Percentiles rank a stretch among this genome's conserved stretches.
Conservation (phyloP, 306 rosid genomes). For the Dalbergia cochinchinensis region DNA sequence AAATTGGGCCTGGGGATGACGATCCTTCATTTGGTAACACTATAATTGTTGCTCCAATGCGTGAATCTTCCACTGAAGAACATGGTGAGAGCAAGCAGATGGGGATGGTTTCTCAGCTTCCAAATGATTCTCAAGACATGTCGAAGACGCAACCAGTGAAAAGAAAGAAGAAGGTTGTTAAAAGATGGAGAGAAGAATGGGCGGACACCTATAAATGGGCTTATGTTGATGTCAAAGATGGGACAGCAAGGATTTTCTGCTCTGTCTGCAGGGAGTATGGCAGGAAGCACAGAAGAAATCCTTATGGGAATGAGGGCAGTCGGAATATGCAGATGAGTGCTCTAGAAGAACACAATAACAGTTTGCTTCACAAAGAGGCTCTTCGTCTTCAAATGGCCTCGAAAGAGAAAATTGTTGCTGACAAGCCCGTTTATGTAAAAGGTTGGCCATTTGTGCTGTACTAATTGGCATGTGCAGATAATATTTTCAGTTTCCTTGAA, state of each 20-base stretch:
- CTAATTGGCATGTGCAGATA: slow-evolving; percentile 16
- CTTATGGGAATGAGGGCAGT: slow-evolving; percentile 98
- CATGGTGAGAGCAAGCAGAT: slow-evolving; percentile 82
- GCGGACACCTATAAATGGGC: slow-evolving; percentile 99
- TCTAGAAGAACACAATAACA: slow-evolving; percentile 93
- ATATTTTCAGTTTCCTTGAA: slow-evolving; percentile 17
- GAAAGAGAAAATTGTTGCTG: slow-evolving; percentile 85
- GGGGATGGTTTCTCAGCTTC: slow-evolving; percentile 83
- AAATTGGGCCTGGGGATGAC: slow-evolving; percentile 97
- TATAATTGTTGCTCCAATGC: slow-evolving; percentile 71
- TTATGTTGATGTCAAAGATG: slow-evolving; percentile 92
- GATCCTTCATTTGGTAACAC: slow-evolving; percentile 88
- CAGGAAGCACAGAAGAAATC: slow-evolving; percentile 95
- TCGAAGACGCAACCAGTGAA: slow-evolving; percentile 70
- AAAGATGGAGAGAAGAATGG: slow-evolving; percentile 99
- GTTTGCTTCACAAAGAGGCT: slow-evolving; percentile 99
- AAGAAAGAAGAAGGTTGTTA: slow-evolving; percentile 97
- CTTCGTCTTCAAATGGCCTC: slow-evolving; percentile 97
- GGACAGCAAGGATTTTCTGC: slow-evolving; percentile 97
- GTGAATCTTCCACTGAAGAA: slow-evolving; percentile 87
- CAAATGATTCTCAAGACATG: slow-evolving; percentile 83
- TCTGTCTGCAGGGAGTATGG: slow-evolving; percentile 98
- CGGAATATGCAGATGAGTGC: slow-evolving; percentile 99
- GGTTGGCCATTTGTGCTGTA: slow-evolving; percentile 60
- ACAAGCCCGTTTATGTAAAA: slow-evolving; percentile 92